Base-by-base conservation (phyloP, 768 basidiomycete species). In the Auriscalpium microsporum region DNA sequence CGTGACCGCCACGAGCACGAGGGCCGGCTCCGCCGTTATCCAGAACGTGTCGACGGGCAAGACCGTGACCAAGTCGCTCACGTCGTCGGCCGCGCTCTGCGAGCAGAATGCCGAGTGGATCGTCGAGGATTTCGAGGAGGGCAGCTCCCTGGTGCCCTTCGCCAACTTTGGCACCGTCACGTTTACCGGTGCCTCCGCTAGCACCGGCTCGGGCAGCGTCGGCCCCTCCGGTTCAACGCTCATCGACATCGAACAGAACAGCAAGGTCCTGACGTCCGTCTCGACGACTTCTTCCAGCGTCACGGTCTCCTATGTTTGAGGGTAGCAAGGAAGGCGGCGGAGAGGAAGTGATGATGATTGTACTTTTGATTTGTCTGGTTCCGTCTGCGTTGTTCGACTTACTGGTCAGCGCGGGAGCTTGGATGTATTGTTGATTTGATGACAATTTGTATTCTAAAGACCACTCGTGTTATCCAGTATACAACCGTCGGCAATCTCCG, bases 41-140 rank as follows among this genome's bases (percentile, higher is more conserved):
- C 46, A 61, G 56, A 69, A 69, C 63, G 37, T 59, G 50, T 60
- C 63, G 38, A 66, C 56, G 14, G 64, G 66, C 59, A 58, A 62
- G 63, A 56, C 62, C 34, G 65, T 71, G 33, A 60, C 67, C 44
- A 63, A 68, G 60, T 37, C 63, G 16, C 62, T 71, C 63, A 65
- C 63, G 11, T 69, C 69, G 35, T 55, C 63, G 23, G 52, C 57
- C 48, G 54, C 65, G 28, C 65, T 71, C 48, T 71, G 69, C 63
- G 62, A 68, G 61, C 54, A 67, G 64, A 68, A 71, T 61, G 71
- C 69, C 8, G 69, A 72, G 62, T 72, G 71, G 71, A 71, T 72
- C 54, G 69, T 72, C 23, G 71, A 72, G 62, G 71, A 72, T 62
- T 66, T 57, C 61, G 55, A 61, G 58, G 53, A 57, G 54, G 56